These are phyloP conservation scores for Hypomyces perniciosus DNA, from an alignment of 2,329 filamentous ascomycete genomes.

Conservation along the genomic window DNA sequence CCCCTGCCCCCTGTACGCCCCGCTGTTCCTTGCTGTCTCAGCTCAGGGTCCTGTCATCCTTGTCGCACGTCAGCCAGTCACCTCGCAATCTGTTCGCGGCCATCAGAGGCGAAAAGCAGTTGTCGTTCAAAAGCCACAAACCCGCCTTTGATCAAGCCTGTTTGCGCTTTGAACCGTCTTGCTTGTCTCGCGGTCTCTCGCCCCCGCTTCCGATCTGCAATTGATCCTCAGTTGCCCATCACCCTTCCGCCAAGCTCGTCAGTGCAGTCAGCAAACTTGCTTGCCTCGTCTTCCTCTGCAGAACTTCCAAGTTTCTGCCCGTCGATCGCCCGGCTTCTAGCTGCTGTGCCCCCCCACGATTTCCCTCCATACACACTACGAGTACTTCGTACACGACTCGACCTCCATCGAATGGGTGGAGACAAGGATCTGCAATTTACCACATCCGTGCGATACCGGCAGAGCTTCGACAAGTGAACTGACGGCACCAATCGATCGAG, in stretches of 20 bases:
- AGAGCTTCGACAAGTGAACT: constrained; percentile 12
- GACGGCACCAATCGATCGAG: constrained; percentile 7
- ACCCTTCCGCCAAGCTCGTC: too few relatives aligned
- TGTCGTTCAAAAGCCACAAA: constrained; percentile 1
- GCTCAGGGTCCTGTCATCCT: constrained; percentile 10
- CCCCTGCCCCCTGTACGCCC: background rate
- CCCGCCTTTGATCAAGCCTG: constrained; percentile 2
- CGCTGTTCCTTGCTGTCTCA: constrained; percentile 9
- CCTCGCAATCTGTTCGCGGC: constrained; percentile 9
- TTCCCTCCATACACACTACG: background rate
- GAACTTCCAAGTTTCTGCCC: too few relatives aligned
- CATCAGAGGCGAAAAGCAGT: constrained; percentile 4
- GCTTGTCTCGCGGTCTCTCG: background rate
- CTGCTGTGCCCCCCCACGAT: background rate
- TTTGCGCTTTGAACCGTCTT: background rate
- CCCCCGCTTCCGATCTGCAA: constrained; percentile 11
- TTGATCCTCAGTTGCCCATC: background rate
- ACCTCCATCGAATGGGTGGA: constrained; percentile 11
- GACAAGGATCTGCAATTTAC: constrained; percentile 12
- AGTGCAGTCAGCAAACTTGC: background rate
- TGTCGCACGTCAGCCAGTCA: constrained; percentile 6
- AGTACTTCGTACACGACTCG: background rate
- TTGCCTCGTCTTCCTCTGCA: background rate
- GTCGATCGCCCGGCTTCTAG: too few relatives aligned
- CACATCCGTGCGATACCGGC: constrained; percentile 12